Evolutionary conservation across 352 stramenopile genomes (phyloP), one percentile per base, ranked within the genome.

Genomic region (Phytophthora colocasiae): DNA sequence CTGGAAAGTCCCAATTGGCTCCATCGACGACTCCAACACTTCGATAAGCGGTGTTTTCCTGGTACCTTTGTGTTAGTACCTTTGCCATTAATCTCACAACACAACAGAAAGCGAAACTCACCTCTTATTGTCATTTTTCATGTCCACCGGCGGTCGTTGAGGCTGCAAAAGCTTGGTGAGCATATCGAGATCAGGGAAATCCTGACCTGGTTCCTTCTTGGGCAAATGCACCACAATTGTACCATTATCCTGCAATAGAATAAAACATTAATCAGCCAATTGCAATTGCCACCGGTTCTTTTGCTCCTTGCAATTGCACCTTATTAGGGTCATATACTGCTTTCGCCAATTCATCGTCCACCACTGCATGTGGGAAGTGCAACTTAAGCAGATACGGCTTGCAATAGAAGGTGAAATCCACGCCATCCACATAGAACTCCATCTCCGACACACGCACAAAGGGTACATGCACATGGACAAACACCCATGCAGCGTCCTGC

Each of bases 311-410:
- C 17, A 41, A 24, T 17, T 31, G 45, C 41, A 96, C 90, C 74
- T 93, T 85, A 66, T 96, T 93, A 12, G 90, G 81, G 66, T 98
- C 91, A 60, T 97, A 98, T 36, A 97, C 90, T 10, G 87, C 89
- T 73, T 97, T 97, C 39, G 85, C 81, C 38, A 87, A 60, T 32
- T 98, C 95, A 55, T 98, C 83, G 69, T 98, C 93, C 34, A 95
- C 77, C 9, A 97, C 82, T 61, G 83, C 78, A 58, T 92, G 73
- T 17, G 95, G 90, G 75, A 99, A 97, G 56, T 92, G 85, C 40
- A 99, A 78, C 63, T 98, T 98, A 49, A 99, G 87, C 55, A 99
- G 71, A 73, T 99, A 99, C 12, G 98, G 98, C 61, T 98, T 98
- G 75, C 96, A 98, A 75, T 92, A 98, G 75, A 98, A 98, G 31